Evolutionary conservation across 495 filamentous ascomycete genomes (phyloP), one percentile per base, ranked within the genome.

Genomic region (Annulohypoxylon moriforme): DNA sequence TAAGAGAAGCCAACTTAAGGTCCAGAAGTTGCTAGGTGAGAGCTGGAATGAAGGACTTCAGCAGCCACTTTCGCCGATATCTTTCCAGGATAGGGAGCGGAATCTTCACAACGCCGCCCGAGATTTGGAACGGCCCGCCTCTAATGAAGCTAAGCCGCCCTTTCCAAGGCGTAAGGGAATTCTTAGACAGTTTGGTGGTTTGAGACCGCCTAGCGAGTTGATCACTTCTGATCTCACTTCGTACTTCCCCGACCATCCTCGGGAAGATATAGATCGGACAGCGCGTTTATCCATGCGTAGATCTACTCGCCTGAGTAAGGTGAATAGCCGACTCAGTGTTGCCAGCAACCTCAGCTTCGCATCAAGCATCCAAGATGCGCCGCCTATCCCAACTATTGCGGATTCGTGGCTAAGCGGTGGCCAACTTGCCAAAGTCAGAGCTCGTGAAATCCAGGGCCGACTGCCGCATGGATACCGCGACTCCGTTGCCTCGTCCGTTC

Each of bases 191-290:
- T 97, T 98, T 85, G 93, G 96, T 75, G 96, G 96, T 56, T 89
- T 94, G 63, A 85, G 96, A 74, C 96, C 96, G 16, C 96, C 96
- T 2, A 97, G 94, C 78, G 96, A 98, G 82, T 86, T 99, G 82
- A 98, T 99, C 75, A 96, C 94, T 50, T 94, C 94, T 27, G 96
- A 99, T 77, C 85, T 98, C 42, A 92, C 92, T 11, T 94, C 94
- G 6, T 99, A 98, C 82, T 99, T 99, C 87, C 96, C 96, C 1
- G 94, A 97, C 72, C 94, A 97, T 75, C 90, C 93, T 38, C 89
- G 91, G 57, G 93, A 97, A 76, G 92, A 94, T 63, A 96, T 99
- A 67, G 96, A 97, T 75, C 88, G 93, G 74, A 98, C 96, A 0
- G 93, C 97, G 69, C 91, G 94, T 40, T 88, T 97, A 81, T 97